phyloP scores from a whole-genome alignment of 2,329 filamentous ascomycete species.

The Paracoccidioides lutzii region DNA sequence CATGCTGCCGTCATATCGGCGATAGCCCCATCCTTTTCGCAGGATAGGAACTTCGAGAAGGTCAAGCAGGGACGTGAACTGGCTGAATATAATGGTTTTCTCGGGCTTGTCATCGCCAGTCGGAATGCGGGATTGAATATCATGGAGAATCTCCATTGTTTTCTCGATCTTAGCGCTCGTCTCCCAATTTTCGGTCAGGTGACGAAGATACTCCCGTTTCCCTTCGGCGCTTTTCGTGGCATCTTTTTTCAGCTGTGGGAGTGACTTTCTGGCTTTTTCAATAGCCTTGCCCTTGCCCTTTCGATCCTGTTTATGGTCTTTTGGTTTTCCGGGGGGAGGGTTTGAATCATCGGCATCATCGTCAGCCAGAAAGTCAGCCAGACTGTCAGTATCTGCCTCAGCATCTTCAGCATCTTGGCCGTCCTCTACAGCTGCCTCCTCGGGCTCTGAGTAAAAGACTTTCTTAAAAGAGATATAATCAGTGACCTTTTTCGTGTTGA shows the following conservation, averaged over 20 bases:
- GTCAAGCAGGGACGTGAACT: conserved; percentile 68
- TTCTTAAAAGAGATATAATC: conserved; percentile 62
- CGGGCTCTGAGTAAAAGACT: conserved; percentile 45
- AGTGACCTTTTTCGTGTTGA: conserved; percentile 58
- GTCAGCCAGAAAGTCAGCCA: conserved; percentile 10
- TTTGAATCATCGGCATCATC: conserved; percentile 27
- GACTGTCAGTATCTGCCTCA: conserved; percentile 9
- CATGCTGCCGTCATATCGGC: conserved; percentile 70
- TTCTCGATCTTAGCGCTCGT: conserved; percentile 64
- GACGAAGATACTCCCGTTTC: conserved; percentile 56
- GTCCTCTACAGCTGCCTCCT: conserved; percentile 34
- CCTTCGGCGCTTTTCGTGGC: conserved; percentile 51
- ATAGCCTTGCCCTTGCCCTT: conserved; percentile 33
- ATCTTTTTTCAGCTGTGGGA: conserved; percentile 55
- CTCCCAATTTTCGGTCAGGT: conserved; percentile 55
- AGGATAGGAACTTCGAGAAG: conserved; percentile 60
- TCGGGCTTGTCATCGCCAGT: conserved; percentile 37
- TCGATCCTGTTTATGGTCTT: conserved; percentile 12
- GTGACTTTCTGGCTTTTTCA: conserved; percentile 38
- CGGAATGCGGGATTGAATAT: conserved; percentile 29
- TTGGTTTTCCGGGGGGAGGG: too few relatives aligned
- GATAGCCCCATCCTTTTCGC: conserved; percentile 44
- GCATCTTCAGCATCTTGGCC: conserved; percentile 23
- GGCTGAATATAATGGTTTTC: conserved; percentile 72
- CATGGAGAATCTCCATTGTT: conserved; percentile 50